Conservation (phyloP, 2,329 filamentous ascomycete species). For the Fusarium pseudocircinatum region DNA sequence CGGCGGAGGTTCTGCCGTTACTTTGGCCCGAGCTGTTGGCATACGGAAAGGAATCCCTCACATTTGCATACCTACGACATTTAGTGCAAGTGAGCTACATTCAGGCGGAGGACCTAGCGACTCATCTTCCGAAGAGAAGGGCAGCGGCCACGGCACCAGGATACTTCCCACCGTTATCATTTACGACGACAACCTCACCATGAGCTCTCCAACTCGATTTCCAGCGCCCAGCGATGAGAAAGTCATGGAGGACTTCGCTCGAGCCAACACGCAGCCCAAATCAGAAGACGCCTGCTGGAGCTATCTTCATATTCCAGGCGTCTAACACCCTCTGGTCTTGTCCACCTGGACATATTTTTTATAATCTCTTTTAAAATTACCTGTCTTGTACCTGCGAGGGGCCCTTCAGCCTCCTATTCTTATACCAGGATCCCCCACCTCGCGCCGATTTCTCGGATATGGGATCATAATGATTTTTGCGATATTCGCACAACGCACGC, state of each 20-base stretch:
- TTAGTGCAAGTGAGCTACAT: slow-evolving; percentile 67
- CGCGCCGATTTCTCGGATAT: slow-evolving; percentile 24
- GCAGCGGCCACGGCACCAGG: neutral
- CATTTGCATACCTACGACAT: slow-evolving; percentile 68
- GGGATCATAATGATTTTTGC: slow-evolving; percentile 22
- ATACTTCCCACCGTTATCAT: slow-evolving; percentile 48
- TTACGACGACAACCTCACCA: slow-evolving; percentile 51
- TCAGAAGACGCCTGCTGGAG: slow-evolving; percentile 48
- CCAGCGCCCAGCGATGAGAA: slow-evolving; percentile 41
- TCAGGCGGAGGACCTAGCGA: neutral
- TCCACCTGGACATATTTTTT: neutral
- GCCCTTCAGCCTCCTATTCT: slow-evolving; percentile 12
- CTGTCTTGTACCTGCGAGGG: slow-evolving; percentile 23
- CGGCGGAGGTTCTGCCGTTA: slow-evolving; percentile 70
- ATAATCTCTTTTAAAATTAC: neutral
- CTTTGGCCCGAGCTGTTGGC: slow-evolving; percentile 65
- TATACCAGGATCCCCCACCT: slow-evolving; percentile 3
- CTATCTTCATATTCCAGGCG: slow-evolving; percentile 50
- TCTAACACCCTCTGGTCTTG: slow-evolving; percentile 34
- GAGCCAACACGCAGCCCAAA: slow-evolving; percentile 15
- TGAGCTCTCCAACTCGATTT: slow-evolving; percentile 40
- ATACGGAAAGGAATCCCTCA: slow-evolving; percentile 64
- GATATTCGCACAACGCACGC: slow-evolving; percentile 2
- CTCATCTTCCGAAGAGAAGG: neutral
- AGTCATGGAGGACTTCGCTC: slow-evolving; percentile 29